Conservation (phyloP, 176 grass and related monocot species). For the Lolium perenne region DNA sequence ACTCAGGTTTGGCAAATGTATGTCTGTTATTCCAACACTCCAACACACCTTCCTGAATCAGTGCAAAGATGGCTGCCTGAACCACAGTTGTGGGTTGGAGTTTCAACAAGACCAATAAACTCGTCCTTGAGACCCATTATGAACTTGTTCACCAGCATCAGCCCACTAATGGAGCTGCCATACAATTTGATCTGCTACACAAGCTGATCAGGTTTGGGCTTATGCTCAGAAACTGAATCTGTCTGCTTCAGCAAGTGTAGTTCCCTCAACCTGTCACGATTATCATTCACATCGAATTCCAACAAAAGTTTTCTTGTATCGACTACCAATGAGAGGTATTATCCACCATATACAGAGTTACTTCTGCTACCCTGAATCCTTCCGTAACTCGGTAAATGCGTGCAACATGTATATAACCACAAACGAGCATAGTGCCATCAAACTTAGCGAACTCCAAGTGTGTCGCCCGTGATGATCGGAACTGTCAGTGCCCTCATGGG, state of each 20-base stretch:
- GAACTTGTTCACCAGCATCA: neutral
- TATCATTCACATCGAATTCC: neutral
- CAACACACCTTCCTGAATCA: constrained; percentile 15
- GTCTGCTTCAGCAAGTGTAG: neutral
- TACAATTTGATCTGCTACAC: neutral
- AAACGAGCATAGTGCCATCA: neutral
- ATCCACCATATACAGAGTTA: constrained; percentile 6
- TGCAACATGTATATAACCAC: neutral
- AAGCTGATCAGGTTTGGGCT: neutral
- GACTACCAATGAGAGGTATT: neutral
- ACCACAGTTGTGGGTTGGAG: neutral
- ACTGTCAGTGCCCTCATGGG: neutral
- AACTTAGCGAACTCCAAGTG: neutral
- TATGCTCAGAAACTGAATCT: neutral
- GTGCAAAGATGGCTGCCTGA: neutral
- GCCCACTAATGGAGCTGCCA: neutral
- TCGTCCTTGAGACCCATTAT: neutral
- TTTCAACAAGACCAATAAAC: neutral
- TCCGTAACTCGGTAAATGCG: neutral
- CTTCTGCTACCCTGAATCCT: neutral
- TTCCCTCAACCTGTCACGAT: neutral
- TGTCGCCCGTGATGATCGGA: neutral
- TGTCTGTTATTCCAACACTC: neutral
- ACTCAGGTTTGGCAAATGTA: neutral
- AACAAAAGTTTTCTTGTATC: neutral